Evolutionary conservation across 208 protist genomes (phyloP).

Genomic region (Plasmodiophora brassicae): DNA sequence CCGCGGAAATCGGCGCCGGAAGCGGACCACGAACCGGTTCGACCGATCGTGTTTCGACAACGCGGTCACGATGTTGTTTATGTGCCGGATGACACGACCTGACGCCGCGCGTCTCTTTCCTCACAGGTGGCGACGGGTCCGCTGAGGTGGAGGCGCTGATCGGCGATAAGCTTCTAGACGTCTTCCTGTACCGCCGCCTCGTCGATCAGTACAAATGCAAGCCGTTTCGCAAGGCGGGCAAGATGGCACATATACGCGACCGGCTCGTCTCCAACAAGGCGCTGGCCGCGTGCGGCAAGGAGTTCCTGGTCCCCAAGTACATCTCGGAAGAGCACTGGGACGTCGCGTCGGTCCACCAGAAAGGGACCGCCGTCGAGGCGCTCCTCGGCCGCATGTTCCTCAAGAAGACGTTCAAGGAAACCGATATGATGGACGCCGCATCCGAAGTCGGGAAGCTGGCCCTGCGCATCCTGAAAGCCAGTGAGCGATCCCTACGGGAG

Average conservation of each 20-base stretch:
- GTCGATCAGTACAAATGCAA: not conserved
- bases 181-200: slow-evolving; percentile 1
- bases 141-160: slow-evolving; percentile 25
- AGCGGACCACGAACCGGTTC: no score
- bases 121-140: no score
- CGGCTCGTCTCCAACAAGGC: not conserved
- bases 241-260: not conserved
- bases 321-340: not conserved
- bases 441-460: no score
- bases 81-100: no score
- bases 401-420: not conserved
- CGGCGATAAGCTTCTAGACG: slow-evolving; percentile 25
- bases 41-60: no score
- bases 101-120: no score
- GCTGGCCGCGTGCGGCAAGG: not conserved
- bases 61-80: no score
- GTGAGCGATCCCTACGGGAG: no score
- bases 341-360: not conserved
- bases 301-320: not conserved
- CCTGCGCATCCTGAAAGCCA: no score
- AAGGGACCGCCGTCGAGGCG: not conserved
- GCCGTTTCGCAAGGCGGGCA: not conserved
- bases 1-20: no score
- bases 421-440: no score
- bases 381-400: not conserved